phyloP scores from a whole-genome alignment of 306 rosid genomes.

The Oemleria cerasiformis region DNA sequence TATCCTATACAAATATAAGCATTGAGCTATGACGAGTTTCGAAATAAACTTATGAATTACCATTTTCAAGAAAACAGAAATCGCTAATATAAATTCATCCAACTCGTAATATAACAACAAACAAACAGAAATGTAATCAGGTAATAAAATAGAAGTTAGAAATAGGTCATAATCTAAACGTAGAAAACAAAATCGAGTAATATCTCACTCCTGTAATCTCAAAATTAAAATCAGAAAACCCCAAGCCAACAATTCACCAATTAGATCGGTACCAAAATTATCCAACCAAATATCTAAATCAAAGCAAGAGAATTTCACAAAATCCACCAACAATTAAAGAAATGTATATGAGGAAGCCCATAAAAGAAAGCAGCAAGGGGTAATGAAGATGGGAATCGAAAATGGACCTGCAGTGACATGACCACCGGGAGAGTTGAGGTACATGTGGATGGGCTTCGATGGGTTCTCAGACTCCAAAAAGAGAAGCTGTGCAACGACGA shows the following conservation, averaged over 20 bases:
- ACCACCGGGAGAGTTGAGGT: constrained; percentile 97
- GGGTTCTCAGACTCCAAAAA: constrained; percentile 97
- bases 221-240: neutral
- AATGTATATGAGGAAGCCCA: neutral
- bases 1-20: neutral
- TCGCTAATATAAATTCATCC: neutral
- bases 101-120: neutral
- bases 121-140: neutral
- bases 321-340: neutral
- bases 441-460: constrained; percentile 83
- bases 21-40: neutral
- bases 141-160: neutral
- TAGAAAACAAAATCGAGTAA: neutral
- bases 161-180: neutral
- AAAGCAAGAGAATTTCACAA: neutral
- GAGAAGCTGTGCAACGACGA: constrained; percentile 95
- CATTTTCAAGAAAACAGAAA: neutral
- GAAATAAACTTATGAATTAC: neutral
- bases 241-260: neutral
- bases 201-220: neutral
- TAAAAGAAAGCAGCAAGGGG: too few species aligned
- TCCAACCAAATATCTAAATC: neutral
- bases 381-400: neutral
- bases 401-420: constrained; percentile 81
- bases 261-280: neutral